Base-by-base conservation (phyloP, 202 grass and related monocot species). In the Carex arenaria region DNA sequence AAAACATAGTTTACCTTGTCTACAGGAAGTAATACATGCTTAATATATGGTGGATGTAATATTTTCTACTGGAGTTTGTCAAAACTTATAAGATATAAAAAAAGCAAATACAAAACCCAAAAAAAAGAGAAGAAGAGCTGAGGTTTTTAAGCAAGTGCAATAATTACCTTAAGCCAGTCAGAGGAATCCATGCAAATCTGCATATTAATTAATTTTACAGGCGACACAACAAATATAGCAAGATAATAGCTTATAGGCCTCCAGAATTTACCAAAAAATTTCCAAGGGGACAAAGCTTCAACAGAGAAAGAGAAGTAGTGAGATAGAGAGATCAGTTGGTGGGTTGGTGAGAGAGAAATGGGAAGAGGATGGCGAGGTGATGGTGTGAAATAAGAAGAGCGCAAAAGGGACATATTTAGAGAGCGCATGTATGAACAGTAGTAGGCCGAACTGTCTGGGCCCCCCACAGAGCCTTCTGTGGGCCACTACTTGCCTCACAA, bases 141-240 rank as follows among this genome's bases (percentile, higher is more conserved):
- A 40, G 31, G 8, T 78, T 78, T 78, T 78, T 75, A 64, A 17
- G 3, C 36, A 59, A 63, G 42, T 77, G 51, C 30, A 32, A 5
- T 17, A 42, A 9, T 49, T 93, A 97, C 94, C 94, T 97, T 97
- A 72, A 97, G 86, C 94, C 94, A 97, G 81, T 97, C 91, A 13
- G 94, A 88, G 81, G 76, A 81, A 31, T 97, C 94, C 91, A 97
- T 88, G 89, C 91, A 91, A 72, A 97, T 88, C 68, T 93, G 94
- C 91, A 97, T 72, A 72, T 90, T 67, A 83, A 40, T 23, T 14
- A 74, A 26, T 52, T 71, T 28, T 17, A 74, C 45, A 74, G 13
- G 45, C 22, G 1, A 49, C 18, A 47, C 67, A 23, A 17, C 68
- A 13, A 72, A 10, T 72, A 10, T 22, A 49, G 40, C 42, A 23